Base-by-base conservation (phyloP, 306 rosid species). In the Argentina anserina region DNA sequence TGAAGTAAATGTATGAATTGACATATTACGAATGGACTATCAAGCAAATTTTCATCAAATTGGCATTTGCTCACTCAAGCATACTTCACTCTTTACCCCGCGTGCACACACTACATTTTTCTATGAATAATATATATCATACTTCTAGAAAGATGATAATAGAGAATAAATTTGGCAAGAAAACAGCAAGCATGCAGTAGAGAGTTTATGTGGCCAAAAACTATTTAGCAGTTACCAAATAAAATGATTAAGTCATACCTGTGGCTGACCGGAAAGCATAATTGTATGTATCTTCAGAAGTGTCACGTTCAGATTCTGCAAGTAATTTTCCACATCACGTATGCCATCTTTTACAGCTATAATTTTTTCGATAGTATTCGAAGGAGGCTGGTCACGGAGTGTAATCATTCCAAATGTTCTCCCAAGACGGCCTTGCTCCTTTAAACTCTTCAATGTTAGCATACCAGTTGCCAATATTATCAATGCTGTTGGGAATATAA, bases 371-470 rank as follows among this genome's bases (percentile, higher is more conserved):
- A 94, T 85, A 56, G 98, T 94, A 84, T 91, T 94, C 49, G 98
- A 91, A 68, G 98, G 98, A 43, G 96, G 96, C 78, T 94, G 98
- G 81, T 94, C 97, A 47, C 78, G 89, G 67, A 94, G 88, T 6
- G 82, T 91, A 71, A 94, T 90, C 81, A 76, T 78, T 63, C 94
- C 97, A 43, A 94, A 94, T 75, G 86, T 84, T 60, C 98, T 84
- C 49, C 98, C 97, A 67, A 94, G 96, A 78, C 98, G 97, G 50
- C 98, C 98, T 86, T 94, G 98, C 81, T 91, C 91, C 87, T 80
- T 94, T 40, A 94, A 90, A 72, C 96, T 87, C 87, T 92, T 89
- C 56, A 94, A 67, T 59, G 90, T 86, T 71, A 91, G 89, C 97
- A 94, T 86, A 58, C 86, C 89, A 76, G 87, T 86, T 21, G 97